Conservation (phyloP, 2,329 filamentous ascomycete species). For the Aspergillus costaricaensis region DNA sequence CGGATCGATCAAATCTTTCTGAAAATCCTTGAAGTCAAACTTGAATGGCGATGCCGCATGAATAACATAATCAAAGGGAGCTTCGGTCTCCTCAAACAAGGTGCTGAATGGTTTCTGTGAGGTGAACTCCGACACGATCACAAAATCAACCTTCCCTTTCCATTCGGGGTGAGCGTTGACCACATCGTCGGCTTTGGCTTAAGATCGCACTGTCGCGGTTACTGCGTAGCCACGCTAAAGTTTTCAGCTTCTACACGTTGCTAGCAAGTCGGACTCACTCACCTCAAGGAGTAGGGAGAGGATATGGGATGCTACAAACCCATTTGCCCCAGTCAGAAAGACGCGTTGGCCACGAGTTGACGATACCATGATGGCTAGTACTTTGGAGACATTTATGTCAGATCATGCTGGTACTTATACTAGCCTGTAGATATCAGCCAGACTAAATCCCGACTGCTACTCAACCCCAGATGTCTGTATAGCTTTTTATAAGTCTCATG, state of each 20-base stretch:
- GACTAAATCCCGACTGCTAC: too few species aligned
- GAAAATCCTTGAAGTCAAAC: conserved; percentile 42
- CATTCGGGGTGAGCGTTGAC: conserved; percentile 51
- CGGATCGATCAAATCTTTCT: conserved; percentile 57
- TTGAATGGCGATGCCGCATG: conserved; percentile 65
- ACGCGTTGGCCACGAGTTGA: not conserved
- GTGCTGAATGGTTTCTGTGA: conserved; percentile 43
- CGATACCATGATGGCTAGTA: not conserved
- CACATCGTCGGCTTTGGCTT: conserved; percentile 42
- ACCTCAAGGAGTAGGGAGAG: conserved; percentile 52
- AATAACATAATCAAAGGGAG: conserved; percentile 55
- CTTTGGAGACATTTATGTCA: not conserved
- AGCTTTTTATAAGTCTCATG: too few species aligned
- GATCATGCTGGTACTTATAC: not conserved
- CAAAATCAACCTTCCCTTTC: conserved; percentile 45
- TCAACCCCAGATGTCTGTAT: too few species aligned
- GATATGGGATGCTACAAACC: conserved; percentile 21
- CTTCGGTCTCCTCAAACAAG: conserved; percentile 12
- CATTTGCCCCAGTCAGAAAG: conserved; percentile 18
- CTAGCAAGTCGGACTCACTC: not conserved
- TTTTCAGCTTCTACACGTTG: not conserved
- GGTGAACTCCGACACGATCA: conserved; percentile 41
- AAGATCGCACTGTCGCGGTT: conserved; percentile 18
- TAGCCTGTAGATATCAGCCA: not conserved
- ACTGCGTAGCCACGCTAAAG: conserved; percentile 11